These are phyloP conservation scores for Syzygium malaccense DNA, from an alignment of 441 rosid species.

Conservation along the genomic window DNA sequence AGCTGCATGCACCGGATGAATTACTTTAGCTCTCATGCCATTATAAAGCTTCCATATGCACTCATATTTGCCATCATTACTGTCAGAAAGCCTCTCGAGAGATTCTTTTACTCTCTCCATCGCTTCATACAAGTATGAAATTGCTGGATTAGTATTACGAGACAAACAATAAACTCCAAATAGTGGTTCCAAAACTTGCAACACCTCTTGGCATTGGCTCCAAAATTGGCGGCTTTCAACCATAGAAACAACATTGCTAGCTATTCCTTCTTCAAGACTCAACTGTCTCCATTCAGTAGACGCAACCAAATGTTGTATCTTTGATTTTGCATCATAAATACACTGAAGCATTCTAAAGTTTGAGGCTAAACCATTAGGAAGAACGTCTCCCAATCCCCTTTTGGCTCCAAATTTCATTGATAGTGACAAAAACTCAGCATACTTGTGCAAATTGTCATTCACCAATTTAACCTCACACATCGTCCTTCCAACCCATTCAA, in stretches of 20 bases:
- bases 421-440: neutral
- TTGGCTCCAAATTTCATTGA: neutral
- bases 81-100: neutral
- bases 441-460: neutral
- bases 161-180: conserved; percentile 1
- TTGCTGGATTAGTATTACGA: neutral
- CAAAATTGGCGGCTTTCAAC: conserved; percentile 1
- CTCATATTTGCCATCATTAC: neutral
- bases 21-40: neutral
- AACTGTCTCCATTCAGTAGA: neutral
- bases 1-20: conserved; percentile 1
- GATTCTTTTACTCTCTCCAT: conserved; percentile 1
- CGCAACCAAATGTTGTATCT: neutral
- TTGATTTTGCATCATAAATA: neutral
- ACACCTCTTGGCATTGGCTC: neutral
- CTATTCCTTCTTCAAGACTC: neutral
- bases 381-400: neutral
- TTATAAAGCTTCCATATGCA: neutral
- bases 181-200: neutral
- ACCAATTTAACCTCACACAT: neutral
- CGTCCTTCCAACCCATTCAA: neutral
- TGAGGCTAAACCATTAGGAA: neutral
- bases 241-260: neutral
- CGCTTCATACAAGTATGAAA: conserved; percentile 3
- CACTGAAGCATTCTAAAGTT: neutral